Evolutionary conservation across 352 stramenopile genomes (phyloP), one percentile per base, ranked within the genome.

Genomic region (Phytophthora ohioensis): DNA sequence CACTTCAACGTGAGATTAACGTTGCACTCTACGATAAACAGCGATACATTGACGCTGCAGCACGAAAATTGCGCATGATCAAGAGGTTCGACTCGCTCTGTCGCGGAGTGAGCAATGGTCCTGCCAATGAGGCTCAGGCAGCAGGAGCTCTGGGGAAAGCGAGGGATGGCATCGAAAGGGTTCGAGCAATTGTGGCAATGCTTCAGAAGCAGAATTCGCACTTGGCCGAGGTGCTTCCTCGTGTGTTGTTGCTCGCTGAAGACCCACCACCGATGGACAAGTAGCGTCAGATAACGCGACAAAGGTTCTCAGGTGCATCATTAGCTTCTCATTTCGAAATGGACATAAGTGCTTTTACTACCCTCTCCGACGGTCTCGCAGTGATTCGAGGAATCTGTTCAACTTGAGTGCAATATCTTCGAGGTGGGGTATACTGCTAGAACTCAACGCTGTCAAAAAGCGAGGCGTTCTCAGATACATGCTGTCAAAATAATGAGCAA

Each of bases 1-100:
- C 63, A 6, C 79, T 97, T 4, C 91, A 98, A 73, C 81, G 81
- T 9, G 65, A 70, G 31, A 97, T 98, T 62, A 97, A 98, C 78
- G 74, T 82, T 46, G 77, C 82, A 42, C 71, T 98, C 30, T 98
- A 98, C 69, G 91, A 98, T 35, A 97, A 97, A 52, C 93, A 98
- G 70, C 79, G 89, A 17, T 91, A 89, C 53, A 90, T 94, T 31
- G 89, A 97, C 59, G 86, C 80, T 21, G 80, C 90, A 52, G 69
- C 80, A 21, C 80, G 85, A 32, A 90, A 96, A 57, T 62, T 93
- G 60, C 81, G 88, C 9, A 79, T 97, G 57, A 66, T 82, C 27
- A 88, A 91, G 51, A 72, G 88, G 8, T 91, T 93, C 21, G 82
- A 96, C 42, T 75, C 71, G 7, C 70, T 91, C 34, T 81, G 73